Evolutionary conservation across 148 eudicot genomes (phyloP).

Genomic region (Polygonum aviculare): DNA sequence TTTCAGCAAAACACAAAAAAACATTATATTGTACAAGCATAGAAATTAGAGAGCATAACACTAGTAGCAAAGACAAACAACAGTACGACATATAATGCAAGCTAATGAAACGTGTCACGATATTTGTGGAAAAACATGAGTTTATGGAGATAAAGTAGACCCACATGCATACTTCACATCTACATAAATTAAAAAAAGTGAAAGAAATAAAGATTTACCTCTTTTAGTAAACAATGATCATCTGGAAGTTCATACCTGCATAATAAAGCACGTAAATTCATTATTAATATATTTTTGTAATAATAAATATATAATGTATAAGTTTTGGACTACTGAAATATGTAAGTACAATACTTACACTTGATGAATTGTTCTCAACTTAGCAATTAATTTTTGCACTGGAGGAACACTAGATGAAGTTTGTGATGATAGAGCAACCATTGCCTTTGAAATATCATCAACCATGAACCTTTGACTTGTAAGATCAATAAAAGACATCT

Average conservation of each 20-base stretch:
- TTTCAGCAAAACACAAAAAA: too few relatives aligned
- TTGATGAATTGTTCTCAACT: conserved; percentile 13
- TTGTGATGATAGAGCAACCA: neutral
- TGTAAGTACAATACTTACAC: conserved; percentile 14
- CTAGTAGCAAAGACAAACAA: too few relatives aligned
- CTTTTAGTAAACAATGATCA: conserved; percentile 28
- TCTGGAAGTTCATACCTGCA: conserved; percentile 46
- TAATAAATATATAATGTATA: neutral
- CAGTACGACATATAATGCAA: too few relatives aligned
- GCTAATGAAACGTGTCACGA: too few relatives aligned
- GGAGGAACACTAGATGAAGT: neutral
- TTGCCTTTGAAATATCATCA: neutral
- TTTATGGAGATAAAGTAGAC: too few relatives aligned
- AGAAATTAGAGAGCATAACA: too few relatives aligned
- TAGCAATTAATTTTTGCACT: neutral
- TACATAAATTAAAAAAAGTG: neutral
- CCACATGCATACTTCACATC: too few relatives aligned
- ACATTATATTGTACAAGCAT: too few relatives aligned
- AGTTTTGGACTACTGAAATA: too few relatives aligned
- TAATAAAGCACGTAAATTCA: neutral
- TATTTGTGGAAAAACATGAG: too few relatives aligned
- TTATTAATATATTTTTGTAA: neutral
- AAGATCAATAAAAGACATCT: neutral
- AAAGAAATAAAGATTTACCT: conserved; percentile 17
- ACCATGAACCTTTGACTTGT: neutral